These are phyloP conservation scores for Lodderomyces oxycetoniae DNA, from an alignment of 1,139 yeast species.

Conservation along the genomic window DNA sequence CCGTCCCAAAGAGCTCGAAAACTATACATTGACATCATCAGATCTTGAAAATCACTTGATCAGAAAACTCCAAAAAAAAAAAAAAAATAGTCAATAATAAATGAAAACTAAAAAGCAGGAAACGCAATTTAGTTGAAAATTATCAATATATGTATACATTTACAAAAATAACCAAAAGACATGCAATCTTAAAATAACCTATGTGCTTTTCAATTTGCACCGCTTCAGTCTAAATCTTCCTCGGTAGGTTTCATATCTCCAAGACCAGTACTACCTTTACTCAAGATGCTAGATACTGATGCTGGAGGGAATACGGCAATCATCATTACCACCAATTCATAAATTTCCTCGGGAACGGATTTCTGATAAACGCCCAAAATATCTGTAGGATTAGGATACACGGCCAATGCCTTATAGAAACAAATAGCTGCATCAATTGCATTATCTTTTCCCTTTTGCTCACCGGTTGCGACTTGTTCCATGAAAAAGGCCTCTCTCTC, in stretches of 20 bases:
- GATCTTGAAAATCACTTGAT: too few species aligned
- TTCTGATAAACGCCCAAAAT: conserved; percentile 84
- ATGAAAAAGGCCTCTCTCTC: conserved; percentile 77
- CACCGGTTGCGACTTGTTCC: conserved; percentile 81
- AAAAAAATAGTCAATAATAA: too few species aligned
- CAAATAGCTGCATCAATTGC: conserved; percentile 77
- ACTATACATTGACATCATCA: too few species aligned
- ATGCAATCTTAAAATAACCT: background rate
- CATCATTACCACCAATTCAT: conserved; percentile 81
- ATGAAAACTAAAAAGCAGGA: too few species aligned
- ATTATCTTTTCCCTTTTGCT: conserved; percentile 56
- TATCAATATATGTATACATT: background rate
- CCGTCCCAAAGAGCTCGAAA: too few species aligned
- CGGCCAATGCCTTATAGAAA: conserved; percentile 91
- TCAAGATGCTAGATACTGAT: conserved; percentile 65
- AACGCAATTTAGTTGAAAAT: too few species aligned
- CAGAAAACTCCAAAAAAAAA: background rate
- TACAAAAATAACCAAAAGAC: background rate
- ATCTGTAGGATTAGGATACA: conserved; percentile 93
- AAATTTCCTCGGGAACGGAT: conserved; percentile 74
- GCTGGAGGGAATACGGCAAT: conserved; percentile 87
- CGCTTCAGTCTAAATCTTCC: conserved; percentile 35
- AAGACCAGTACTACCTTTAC: conserved; percentile 24
- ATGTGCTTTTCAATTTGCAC: conserved; percentile 11
- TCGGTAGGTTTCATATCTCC: conserved; percentile 27